Evolutionary conservation across 306 rosid species (phyloP).

Genomic region (Trichosanthes cucumerina): DNA sequence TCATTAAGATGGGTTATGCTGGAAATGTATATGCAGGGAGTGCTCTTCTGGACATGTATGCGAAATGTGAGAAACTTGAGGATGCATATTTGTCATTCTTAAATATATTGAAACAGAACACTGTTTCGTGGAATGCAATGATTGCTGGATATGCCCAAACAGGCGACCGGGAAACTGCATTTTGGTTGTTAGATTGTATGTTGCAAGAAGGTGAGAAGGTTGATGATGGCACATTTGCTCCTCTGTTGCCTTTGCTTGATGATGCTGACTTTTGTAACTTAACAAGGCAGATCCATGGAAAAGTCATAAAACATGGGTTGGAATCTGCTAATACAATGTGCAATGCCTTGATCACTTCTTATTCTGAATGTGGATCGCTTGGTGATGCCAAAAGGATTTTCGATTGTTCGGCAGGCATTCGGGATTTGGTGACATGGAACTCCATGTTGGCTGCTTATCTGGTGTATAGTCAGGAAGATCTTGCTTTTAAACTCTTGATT

Average conservation of each 20-base stretch:
- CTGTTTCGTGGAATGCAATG: conserved; percentile 68
- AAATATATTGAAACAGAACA: conserved; percentile 35
- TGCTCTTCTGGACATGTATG: conserved; percentile 81
- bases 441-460: conserved; percentile 67
- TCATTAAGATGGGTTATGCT: conserved; percentile 40
- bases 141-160: conserved; percentile 52
- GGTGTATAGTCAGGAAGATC: conserved; percentile 35
- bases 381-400: conserved; percentile 60
- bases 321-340: conserved; percentile 32
- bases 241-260: conserved; percentile 63
- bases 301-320: conserved; percentile 50
- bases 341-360: conserved; percentile 60
- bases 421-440: conserved; percentile 75
- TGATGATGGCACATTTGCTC: conserved; percentile 70
- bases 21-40: conserved; percentile 48
- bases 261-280: conserved; percentile 28
- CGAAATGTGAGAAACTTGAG: conserved; percentile 61
- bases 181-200: conserved; percentile 41
- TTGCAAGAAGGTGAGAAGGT: conserved; percentile 41
- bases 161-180: conserved; percentile 32
- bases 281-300: conserved; percentile 51
- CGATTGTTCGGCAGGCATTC: conserved; percentile 19
- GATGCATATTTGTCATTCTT: conserved; percentile 41
- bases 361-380: conserved; percentile 55
- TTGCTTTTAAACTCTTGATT: conserved; percentile 39